Base-by-base conservation (phyloP, 78 protist genomes). In the Guillardia theta region DNA sequence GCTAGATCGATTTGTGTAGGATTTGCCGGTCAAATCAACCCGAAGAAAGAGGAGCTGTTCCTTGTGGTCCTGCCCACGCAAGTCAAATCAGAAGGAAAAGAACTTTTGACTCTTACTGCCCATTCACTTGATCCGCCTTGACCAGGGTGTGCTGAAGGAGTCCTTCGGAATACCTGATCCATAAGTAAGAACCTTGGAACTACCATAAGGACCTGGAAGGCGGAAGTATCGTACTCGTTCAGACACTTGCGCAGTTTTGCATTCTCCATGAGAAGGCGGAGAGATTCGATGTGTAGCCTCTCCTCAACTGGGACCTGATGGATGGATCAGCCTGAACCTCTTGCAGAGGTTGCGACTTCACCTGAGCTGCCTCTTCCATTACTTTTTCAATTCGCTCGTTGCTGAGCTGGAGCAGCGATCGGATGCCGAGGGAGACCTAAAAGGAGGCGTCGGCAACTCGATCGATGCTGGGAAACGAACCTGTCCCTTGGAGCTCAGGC, bases 341-440 rank as follows among this genome's bases (percentile, higher is more conserved):
- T 30, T 8, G 6, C 70, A 58, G 1, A 58, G 6, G 70, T 58
- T 30, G 27, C 4, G 22, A 33, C 5, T 12, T 15, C 36, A 70
- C 83, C 83, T 70, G 83, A 24, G 83, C 83, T 12, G 41, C 83
- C 83, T 70, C 83, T 24, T 70, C 83, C 83, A 70, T 70, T 4
- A 33, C 83, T 43, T 70, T 70, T 24, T 70, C 83, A 24, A 70
- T 70, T 36, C 83, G 83, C 83, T 70, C 83, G 83, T 70, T 70
- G 83, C 36, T 22, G 83, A 70, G 83, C 83, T 70, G 83, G 21
- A 70, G 33, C 83, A 70, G 83, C 33, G 83, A 24, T 24, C 83
- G 83, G 46, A 70, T 43, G 46, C 45, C 33, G 27, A 70, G 83
- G 46, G 83, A 43, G 46, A 70, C 83, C 83, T 70, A 43, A 12